phyloP scores from a whole-genome alignment of 164 flowering plant genomes.

The grape (Vitis vinifera) region ASM3070453v1 NC_081810.1:23603001-23603500 shows the following conservation, averaged over 20 bases:
- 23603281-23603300: background rate
- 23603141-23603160: slow-evolving; percentile 71
- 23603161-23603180: slow-evolving; percentile 69
- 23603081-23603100: slow-evolving; percentile 75
- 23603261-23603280: background rate
- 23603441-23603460: no score
- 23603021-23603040: slow-evolving; percentile 73
- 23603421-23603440: no score
- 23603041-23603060: slow-evolving; percentile 63
- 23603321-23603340: no score
- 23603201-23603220: slow-evolving; percentile 60
- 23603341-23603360: no score
- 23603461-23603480: no score
- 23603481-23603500: no score
- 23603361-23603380: no score
- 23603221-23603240: slow-evolving; percentile 54
- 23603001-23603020: slow-evolving; percentile 75
- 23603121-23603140: slow-evolving; percentile 58
- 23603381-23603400: no score
- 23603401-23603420: no score
- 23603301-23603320: background rate
- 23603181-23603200: slow-evolving; percentile 40
- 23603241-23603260: slow-evolving; percentile 14
- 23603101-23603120: slow-evolving; percentile 68
- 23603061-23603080: slow-evolving; percentile 89